A percentile compares a stretch with the other conserved stretches of the same genome.
Conservation (phyloP, 108 stramenopile species). For the Nitzschia putrida region DNA sequence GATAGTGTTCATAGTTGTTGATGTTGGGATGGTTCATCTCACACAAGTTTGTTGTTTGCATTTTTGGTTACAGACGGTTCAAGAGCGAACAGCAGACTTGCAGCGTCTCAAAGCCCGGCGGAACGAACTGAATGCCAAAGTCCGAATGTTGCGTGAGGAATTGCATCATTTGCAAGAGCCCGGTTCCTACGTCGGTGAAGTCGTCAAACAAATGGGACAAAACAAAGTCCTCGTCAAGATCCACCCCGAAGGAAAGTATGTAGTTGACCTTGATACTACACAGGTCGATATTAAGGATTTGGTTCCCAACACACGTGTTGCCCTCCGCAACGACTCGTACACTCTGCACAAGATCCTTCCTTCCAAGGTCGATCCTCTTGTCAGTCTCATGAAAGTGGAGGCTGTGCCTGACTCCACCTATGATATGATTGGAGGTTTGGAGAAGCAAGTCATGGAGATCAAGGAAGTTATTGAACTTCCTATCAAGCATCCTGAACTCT, state of each 20-base stretch:
- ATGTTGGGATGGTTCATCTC: too few species aligned
- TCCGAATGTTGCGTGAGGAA: slow-evolving; percentile 97
- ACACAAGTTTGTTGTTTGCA: not conserved
- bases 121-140: slow-evolving; percentile 96
- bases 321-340: slow-evolving; percentile 97
- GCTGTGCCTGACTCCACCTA: slow-evolving; percentile 99
- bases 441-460: slow-evolving; percentile 99
- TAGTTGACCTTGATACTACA: slow-evolving; percentile 94
- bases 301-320: slow-evolving; percentile 97
- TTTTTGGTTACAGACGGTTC: slow-evolving; percentile 50
- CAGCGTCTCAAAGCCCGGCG: slow-evolving; percentile 95
- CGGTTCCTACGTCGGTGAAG: slow-evolving; percentile 98
- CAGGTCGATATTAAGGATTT: slow-evolving; percentile 96
- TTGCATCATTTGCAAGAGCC: slow-evolving; percentile 98
- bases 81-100: slow-evolving; percentile 76
- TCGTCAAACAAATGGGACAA: slow-evolving; percentile 99
- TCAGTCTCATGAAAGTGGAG: slow-evolving; percentile 99
- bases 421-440: slow-evolving; percentile 99
- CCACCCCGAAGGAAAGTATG: slow-evolving; percentile 99
- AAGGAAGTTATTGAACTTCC: slow-evolving; percentile 99
- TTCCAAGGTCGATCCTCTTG: slow-evolving; percentile 99
- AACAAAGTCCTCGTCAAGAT: slow-evolving; percentile 98
- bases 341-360: slow-evolving; percentile 98
- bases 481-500: slow-evolving; percentile 99
- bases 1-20: too few species aligned